Evolutionary conservation across 148 eudicot species (phyloP).

Genomic region (Bassia scoparia): DNA sequence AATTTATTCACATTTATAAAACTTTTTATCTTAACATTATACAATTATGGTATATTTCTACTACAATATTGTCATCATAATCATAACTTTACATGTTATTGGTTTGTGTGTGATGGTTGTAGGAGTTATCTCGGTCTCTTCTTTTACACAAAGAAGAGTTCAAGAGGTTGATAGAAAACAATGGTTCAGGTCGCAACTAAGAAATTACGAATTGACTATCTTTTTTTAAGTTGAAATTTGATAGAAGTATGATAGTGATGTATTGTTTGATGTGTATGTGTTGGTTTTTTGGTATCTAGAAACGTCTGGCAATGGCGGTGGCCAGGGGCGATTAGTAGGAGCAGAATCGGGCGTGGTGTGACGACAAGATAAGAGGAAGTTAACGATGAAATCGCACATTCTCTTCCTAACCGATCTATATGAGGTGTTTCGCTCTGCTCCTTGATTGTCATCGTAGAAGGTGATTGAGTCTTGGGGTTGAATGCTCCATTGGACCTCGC

Average conservation of each 20-base stretch:
- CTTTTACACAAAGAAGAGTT: conserved; percentile 21
- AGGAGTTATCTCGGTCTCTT: conserved; percentile 24
- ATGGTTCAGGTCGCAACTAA: conserved; percentile 18
- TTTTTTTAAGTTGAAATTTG: background rate
- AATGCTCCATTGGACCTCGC: conserved; percentile 23
- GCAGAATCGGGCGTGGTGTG: conserved; percentile 15
- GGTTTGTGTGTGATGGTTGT: background rate
- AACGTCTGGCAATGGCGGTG: conserved; percentile 24
- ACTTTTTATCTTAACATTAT: no score
- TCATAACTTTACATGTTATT: no score
- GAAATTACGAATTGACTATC: no score
- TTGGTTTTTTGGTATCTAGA: background rate
- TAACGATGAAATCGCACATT: conserved; percentile 20
- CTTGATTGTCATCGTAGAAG: conserved; percentile 19
- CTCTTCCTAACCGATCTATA: conserved; percentile 16
- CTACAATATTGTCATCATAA: no score
- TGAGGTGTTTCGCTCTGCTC: conserved; percentile 15
- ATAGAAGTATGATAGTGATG: no score
- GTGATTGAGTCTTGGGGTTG: conserved; percentile 19
- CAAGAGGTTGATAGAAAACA: conserved; percentile 11
- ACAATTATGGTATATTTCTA: no score
- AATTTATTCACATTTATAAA: no score
- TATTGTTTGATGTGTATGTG: no score
- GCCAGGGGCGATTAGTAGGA: conserved; percentile 23
- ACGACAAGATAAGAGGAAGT: conserved; percentile 15